Evolutionary conservation across 495 filamentous ascomycete species (phyloP).

Genomic region (Penicillium verhagenii): DNA sequence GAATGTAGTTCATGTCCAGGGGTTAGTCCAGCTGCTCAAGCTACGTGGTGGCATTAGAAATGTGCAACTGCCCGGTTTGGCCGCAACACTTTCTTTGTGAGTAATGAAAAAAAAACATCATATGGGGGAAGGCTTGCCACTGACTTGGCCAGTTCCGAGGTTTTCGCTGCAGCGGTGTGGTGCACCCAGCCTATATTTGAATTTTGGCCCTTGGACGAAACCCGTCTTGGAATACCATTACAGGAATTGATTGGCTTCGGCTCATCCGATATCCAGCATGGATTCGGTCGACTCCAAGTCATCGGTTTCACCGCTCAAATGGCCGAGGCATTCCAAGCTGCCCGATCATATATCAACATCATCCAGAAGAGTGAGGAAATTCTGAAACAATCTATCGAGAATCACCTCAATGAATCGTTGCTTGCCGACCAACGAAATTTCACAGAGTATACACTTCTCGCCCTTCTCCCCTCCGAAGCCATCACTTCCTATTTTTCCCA

Average conservation of each 20-base stretch:
- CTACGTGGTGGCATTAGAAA: conserved; percentile 37
- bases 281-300: conserved; percentile 24
- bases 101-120: conserved; percentile 12
- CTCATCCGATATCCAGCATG: conserved; percentile 21
- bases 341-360: conserved; percentile 27
- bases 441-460: conserved; percentile 32
- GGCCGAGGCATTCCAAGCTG: conserved; percentile 32
- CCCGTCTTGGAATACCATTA: conserved; percentile 15
- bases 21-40: conserved; percentile 35
- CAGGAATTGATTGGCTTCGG: conserved; percentile 33
- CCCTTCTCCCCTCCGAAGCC: conserved; percentile 25
- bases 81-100: conserved; percentile 38
- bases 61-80: conserved; percentile 31
- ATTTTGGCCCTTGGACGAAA: conserved; percentile 32
- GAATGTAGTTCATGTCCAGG: conserved; percentile 38
- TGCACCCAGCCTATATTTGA: conserved; percentile 32
- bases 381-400: neutral
- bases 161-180: conserved; percentile 32
- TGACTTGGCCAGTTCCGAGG: conserved; percentile 31
- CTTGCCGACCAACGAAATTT: conserved; percentile 41
- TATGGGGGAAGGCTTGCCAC: too few species aligned
- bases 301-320: conserved; percentile 35
- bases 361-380: conserved; percentile 14
- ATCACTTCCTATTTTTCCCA: conserved; percentile 14
- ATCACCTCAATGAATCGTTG: conserved; percentile 20